These are phyloP conservation scores for Rhizopogon roseolus DNA, from an alignment of 768 basidiomycete species.

Conservation along the genomic window DNA sequence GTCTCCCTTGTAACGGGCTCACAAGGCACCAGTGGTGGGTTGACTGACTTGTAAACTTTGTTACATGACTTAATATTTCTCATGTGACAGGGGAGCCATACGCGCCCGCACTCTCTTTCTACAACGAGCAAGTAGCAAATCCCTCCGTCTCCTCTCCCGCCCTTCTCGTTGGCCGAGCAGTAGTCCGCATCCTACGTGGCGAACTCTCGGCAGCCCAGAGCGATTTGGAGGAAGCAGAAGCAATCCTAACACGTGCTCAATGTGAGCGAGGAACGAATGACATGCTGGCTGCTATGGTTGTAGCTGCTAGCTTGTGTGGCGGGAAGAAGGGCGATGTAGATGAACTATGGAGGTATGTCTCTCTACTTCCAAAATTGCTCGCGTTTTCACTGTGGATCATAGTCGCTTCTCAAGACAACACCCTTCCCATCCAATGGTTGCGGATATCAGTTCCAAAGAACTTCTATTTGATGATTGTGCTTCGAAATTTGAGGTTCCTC, in stretches of 20 bases:
- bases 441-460: conserved; percentile 56
- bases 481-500: conserved; percentile 58
- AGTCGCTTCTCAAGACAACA: conserved; percentile 46
- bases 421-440: conserved; percentile 65
- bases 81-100: conserved; percentile 24
- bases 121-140: conserved; percentile 79
- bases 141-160: conserved; percentile 72
- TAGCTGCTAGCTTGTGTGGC: conserved; percentile 56
- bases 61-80: neutral
- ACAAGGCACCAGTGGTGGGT: conserved; percentile 46
- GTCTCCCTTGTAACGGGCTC: conserved; percentile 73
- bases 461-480: conserved; percentile 59
- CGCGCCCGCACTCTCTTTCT: conserved; percentile 52
- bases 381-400: conserved; percentile 6
- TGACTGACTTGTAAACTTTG: conserved; percentile 20
- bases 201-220: conserved; percentile 75
- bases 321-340: conserved; percentile 59
- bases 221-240: conserved; percentile 66
- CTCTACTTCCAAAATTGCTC: neutral
- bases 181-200: conserved; percentile 72
- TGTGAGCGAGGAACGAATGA: conserved; percentile 46
- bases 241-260: conserved; percentile 39
- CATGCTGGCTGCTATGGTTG: conserved; percentile 61
- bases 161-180: conserved; percentile 73
- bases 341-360: conserved; percentile 62